Evolutionary conservation across 805 yeast species (phyloP), one percentile per base, ranked within the genome.

Genomic region (Ogataea angusta): DNA sequence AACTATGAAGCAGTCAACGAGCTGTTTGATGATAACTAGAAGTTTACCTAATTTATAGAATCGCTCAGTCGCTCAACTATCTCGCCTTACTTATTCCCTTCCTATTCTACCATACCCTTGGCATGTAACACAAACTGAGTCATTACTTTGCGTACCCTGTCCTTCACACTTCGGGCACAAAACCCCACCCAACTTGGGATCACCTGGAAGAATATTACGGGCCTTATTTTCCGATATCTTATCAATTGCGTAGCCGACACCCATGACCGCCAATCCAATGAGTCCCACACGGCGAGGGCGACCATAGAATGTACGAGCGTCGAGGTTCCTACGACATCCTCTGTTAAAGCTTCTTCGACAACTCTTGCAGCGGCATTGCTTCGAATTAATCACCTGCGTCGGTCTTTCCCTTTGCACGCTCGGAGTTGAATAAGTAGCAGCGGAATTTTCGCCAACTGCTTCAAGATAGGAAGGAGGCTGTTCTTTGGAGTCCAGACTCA

Each of bases 1-100:
- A 93, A 93, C 62, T 93, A 93, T 61, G 80, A 75, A 34, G 89
- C 91, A 4, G 76, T 91, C 39, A 82, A 80, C 47, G 77, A 72
- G 45, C 59, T 75, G 48, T 73, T 65, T 33, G 60, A 58, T 28
- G 63, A 60, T 45, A 47, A 39, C 23, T 46, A 43, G 36, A 30
- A 22, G 3, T 7, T 19, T 7, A 19, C 3, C 6, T 19, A 19
- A 19, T 19, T 19, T 6, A 19, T 19, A 19, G 21, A 19, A 3
- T 19, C 9, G 21, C 21, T 19, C 21, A 19, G 7, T 7, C 21
- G 21, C 21, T 19, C 2, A 7, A 7, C 21, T 7, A 6, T 19
- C 21, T 7, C 21, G 9, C 7, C 21, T 19, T 19, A 19, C 7
- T 18, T 18, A 7, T 19, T 19, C 13, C 16, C 21, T 18, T 8